Base-by-base conservation (phyloP, 2,329 filamentous ascomycete species). In the Phoma sp. region DNA sequence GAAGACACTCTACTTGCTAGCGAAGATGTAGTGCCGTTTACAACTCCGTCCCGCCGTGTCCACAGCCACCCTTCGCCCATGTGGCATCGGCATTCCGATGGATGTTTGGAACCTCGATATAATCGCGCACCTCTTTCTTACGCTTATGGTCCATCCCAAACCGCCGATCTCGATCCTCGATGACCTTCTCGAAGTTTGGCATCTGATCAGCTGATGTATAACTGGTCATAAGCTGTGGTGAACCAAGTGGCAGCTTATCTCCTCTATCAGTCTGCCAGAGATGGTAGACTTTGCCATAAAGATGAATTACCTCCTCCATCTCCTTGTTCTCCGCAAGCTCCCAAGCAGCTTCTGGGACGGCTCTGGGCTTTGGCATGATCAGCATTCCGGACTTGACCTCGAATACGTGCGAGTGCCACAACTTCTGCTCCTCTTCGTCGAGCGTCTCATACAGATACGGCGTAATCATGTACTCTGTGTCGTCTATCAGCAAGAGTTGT, bases 231-330 rank as follows among this genome's bases (percentile, higher is more conserved):
- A 89, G 73, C 73, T 87, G 75, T 49, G 87, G 86, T 57, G 76
- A 69, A 0, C 87, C 86, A 59, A 88, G 67, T 1, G 87, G 87
- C 47, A 89, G 64, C 45, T 77, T 74, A 66, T 93, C 85, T 0
- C 90, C 90, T 5, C 84, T 79, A 75, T 96, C 91, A 14, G 88
- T 85, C 81, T 96, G 90, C 92, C 92, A 96, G 34, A 95, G 80
- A 71, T 96, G 91, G 73, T 89, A 95, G 1, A 88, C 85, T 71
- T 96, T 96, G 9, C 92, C 92, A 67, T 96, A 96, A 2, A 95
- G 72, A 0, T 83, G 80, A 3, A 91, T 77, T 0, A 95, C 81
- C 53, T 92, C 82, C 58, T 89, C 84, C 90, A 96, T 95, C 74
- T 93, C 91, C 39, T 83, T 82, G 26, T 84, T 90, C 77, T 96